phyloP scores from a whole-genome alignment of 1,284 basidiomycete species.

The Mycena citricolor region DNA sequence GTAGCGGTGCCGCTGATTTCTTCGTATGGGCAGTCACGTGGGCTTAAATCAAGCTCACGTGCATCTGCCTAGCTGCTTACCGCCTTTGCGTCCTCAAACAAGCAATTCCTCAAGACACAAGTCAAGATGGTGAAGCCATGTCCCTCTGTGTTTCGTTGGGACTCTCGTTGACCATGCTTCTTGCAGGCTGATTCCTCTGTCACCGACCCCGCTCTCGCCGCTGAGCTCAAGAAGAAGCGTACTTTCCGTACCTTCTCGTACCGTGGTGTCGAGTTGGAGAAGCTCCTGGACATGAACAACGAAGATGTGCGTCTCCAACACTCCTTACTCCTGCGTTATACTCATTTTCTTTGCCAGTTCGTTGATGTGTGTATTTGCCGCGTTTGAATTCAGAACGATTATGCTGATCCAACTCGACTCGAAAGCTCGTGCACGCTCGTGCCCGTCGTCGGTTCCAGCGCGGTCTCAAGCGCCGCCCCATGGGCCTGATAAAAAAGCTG shows the following conservation, averaged over 20 bases:
- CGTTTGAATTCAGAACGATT: conserved; percentile 13
- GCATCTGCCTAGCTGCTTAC: conserved; percentile 5
- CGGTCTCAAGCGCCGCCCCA: conserved; percentile 96
- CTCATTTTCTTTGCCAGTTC: conserved; percentile 47
- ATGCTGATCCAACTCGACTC: too few species aligned
- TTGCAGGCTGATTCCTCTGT: conserved; percentile 72
- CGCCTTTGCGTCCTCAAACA: conserved; percentile 28
- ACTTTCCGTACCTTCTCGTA: conserved; percentile 99
- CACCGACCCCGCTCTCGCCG: conserved; percentile 87
- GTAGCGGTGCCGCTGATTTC: background rate
- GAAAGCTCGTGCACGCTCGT: conserved; percentile 95
- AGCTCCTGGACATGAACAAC: conserved; percentile 94
- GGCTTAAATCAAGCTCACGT: background rate
- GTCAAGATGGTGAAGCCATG: conserved; percentile 55
- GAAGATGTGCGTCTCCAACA: conserved; percentile 69
- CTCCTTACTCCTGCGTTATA: background rate
- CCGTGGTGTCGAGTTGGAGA: conserved; percentile 96
- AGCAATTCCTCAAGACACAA: too few species aligned
- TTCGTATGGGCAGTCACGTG: background rate
- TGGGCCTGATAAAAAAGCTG: conserved; percentile 99
- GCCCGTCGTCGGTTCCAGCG: conserved; percentile 99
- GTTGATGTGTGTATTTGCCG: conserved; percentile 61
- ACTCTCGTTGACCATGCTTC: conserved; percentile 11
- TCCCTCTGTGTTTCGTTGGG: conserved; percentile 5
- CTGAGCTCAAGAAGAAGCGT: conserved; percentile 95